Evolutionary conservation across 306 rosid genomes (phyloP), one percentile per base, ranked within the genome.

Genomic region (Inga leiocalycina): DNA sequence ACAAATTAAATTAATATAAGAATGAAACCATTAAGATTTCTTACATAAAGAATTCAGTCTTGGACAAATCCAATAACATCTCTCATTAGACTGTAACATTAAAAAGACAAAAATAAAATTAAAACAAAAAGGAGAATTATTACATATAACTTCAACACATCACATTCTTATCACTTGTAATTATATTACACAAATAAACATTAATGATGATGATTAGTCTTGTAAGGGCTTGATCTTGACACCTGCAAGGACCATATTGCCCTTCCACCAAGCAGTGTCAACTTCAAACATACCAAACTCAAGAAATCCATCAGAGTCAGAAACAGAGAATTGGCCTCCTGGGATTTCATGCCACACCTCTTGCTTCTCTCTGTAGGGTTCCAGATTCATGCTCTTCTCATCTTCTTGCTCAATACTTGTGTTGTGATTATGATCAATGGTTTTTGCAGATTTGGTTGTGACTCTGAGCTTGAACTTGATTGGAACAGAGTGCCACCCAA

Each of bases 241-340:
- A 19, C 81, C 74, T 19, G 81, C 81, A 48, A 78, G 64, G 54
- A 71, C 41, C 79, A 80, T 45, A 54, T 76, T 34, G 27, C 79
- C 84, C 67, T 80, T 80, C 84, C 73, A 72, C 84, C 84, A 80
- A 10, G 73, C 45, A 45, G 22, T 80, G 6, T 72, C 79, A 43
- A 61, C 64, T 73, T 80, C 84, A 61, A 57, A 61, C 84, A 80
- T 80, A 4, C 84, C 84, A 61, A 80, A 80, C 79, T 72, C 72
- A 30, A 80, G 39, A 13, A 6, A 43, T 16, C 77, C 73, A 27
- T 35, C 73, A 30, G 8, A 10, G 6, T 73, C 20, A 1, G 70
- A 71, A 12, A 80, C 65, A 44, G 84, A 73, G 12, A 80, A 73
- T 13, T 61, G 48, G 32, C 79, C 84, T 13, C 74, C 81, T 12